A percentile compares a stretch with the other conserved stretches of the same genome.
These are phyloP conservation scores for Trypanosoma lewisi DNA, from an alignment of 208 protist genomes.

Conservation along the genomic window DNA sequence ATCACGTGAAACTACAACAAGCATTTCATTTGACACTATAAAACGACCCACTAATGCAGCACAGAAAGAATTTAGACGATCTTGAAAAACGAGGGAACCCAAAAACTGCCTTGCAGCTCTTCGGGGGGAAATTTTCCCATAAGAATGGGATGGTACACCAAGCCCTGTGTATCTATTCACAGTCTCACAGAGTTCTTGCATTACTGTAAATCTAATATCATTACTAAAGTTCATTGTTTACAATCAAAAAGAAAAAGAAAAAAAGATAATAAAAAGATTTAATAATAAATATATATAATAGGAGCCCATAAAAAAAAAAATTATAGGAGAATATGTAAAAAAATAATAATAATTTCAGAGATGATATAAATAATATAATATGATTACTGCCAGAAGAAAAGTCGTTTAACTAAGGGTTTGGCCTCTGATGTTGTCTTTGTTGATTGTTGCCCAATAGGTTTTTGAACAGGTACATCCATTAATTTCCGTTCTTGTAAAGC, in stretches of 20 bases:
- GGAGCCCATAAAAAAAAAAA: slow-evolving; percentile 1
- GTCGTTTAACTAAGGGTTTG: slow-evolving; percentile 82
- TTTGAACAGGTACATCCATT: slow-evolving; percentile 31
- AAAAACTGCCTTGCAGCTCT: slow-evolving; percentile 51
- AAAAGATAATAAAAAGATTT: slow-evolving; percentile 7
- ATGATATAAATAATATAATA: slow-evolving; percentile 8
- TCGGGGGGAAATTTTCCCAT: slow-evolving; percentile 33
- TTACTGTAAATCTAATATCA: slow-evolving; percentile 24
- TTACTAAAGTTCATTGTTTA: slow-evolving; percentile 13
- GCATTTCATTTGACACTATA: slow-evolving; percentile 57
- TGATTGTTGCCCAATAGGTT: slow-evolving; percentile 1
- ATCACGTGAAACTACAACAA: slow-evolving; percentile 63
- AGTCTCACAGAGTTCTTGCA: slow-evolving; percentile 66
- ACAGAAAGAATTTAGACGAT: slow-evolving; percentile 47
- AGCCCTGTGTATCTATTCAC: slow-evolving; percentile 56
- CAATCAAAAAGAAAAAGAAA: slow-evolving; percentile 1
- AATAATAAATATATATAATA: slow-evolving; percentile 8
- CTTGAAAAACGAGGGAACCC: slow-evolving; percentile 35
- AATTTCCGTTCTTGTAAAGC: slow-evolving; percentile 85
- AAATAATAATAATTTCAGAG: neutral
- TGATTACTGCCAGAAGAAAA: slow-evolving; percentile 88
- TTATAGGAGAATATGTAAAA: no score
- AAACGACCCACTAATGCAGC: slow-evolving; percentile 43
- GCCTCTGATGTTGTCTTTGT: slow-evolving; percentile 17
- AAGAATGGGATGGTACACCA: slow-evolving; percentile 17